Base-by-base conservation (phyloP, 768 basidiomycete species). In the Cystoderma amianthinum region DNA sequence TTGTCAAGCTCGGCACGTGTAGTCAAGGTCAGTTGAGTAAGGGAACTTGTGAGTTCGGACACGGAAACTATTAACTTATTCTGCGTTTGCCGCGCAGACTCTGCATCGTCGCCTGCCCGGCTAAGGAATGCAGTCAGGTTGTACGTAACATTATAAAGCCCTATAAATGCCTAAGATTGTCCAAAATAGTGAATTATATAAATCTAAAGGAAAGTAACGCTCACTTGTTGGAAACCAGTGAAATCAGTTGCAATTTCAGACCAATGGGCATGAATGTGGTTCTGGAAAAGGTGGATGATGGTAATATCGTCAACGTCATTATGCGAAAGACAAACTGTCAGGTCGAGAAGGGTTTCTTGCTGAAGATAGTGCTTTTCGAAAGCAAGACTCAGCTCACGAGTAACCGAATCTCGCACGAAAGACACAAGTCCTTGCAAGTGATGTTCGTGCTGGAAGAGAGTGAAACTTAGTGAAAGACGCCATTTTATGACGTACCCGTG, bases 1-100 rank as follows among this genome's bases (percentile, higher is more conserved):
- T 62, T 65, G 40, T 65, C 59, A 25, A 80, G 55, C 46, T 76
- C 74, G 12, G 48, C 43, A 16, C 62, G 65, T 2, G 73, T 63
- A 7, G 60, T 63, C 22, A 52, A 49, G 1, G 67, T 63, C 16
- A 78, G 53, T 9, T 60, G 54, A 5, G 59, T 46, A 18, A 80
- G 48, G 0, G 60, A 55, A 16, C 57, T 50, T 7, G 52, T 55
- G 6, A 80, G 63, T 7, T 51, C 49, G 12, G 48, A 40, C 35
- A 68, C 67, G 16, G 69, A 63, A 23, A 50, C 42, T 5, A 61
- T 48, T 3, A 65, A 58, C 17, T 67, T 58, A 20, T 45, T 48
- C 42, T 78, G 76, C 22, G 59, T 53, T 3, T 44, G 44, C 15
- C 59, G 62, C 3, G 64, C 52, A 20, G 45, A 39, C n/a, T 57